Evolutionary conservation across 768 basidiomycete genomes (phyloP).

Genomic region (Polyporus arcularius): DNA sequence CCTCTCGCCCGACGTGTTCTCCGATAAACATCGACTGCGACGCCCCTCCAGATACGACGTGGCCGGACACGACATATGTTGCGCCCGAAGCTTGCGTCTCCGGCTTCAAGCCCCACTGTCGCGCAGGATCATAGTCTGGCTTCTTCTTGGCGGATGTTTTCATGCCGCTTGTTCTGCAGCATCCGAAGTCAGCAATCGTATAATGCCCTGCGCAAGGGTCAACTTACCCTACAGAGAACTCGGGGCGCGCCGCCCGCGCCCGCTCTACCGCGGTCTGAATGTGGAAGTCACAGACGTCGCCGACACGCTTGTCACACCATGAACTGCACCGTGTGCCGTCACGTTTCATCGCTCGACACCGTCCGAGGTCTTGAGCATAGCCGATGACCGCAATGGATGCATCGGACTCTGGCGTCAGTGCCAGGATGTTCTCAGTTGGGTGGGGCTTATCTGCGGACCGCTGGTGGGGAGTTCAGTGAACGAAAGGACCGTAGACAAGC

Average conservation of each 20-base stretch:
- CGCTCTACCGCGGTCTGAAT: slow-evolving; percentile 78
- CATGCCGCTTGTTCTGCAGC: slow-evolving; percentile 73
- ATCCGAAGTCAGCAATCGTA: not conserved
- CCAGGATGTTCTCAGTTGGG: slow-evolving; percentile 79
- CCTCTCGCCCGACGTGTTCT: slow-evolving; percentile 79
- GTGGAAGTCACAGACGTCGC: slow-evolving; percentile 92
- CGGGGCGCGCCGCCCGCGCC: slow-evolving; percentile 73
- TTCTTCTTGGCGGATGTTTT: slow-evolving; percentile 50
- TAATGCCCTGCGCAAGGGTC: not conserved
- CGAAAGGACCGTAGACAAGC: not conserved
- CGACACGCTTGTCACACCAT: slow-evolving; percentile 90
- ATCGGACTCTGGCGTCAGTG: slow-evolving; percentile 82
- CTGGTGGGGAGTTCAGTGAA: slow-evolving; percentile 28
- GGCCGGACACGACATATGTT: slow-evolving; percentile 84
- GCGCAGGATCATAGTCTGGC: slow-evolving; percentile 61
- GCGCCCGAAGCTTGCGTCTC: slow-evolving; percentile 41
- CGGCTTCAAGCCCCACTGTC: slow-evolving; percentile 78
- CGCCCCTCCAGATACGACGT: slow-evolving; percentile 51
- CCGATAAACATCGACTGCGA: slow-evolving; percentile 48
- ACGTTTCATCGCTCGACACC: slow-evolving; percentile 73
- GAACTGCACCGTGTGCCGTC: slow-evolving; percentile 82
- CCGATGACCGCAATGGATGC: slow-evolving; percentile 85
- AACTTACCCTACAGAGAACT: slow-evolving; percentile 81
- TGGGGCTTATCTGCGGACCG: slow-evolving; percentile 61
- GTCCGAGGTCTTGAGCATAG: slow-evolving; percentile 81